These are phyloP conservation scores for Mycotypha africana DNA, from an alignment of 371 early-diverging fungal species.

Conservation along the genomic window DNA sequence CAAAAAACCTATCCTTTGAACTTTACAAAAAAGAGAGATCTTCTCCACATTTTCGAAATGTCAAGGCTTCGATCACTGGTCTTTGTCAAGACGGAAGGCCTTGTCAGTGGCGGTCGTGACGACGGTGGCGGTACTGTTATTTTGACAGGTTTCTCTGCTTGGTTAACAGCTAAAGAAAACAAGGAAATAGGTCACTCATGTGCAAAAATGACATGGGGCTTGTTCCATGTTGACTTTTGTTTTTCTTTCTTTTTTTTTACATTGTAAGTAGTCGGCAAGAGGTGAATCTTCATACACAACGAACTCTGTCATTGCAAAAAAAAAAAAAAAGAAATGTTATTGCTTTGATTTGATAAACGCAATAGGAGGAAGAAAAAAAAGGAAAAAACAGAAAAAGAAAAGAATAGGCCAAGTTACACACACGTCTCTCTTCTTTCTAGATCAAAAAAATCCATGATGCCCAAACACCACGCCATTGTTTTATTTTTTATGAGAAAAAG, in stretches of 20 bases:
- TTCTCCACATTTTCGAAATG: slow-evolving; percentile 29
- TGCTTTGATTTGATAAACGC: not conserved
- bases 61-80: too few species aligned
- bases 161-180: slow-evolving; percentile 33
- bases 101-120: too few species aligned
- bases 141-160: slow-evolving; percentile 32
- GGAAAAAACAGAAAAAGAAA: slow-evolving; percentile 1
- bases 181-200: not conserved
- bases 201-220: not conserved
- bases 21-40: slow-evolving; percentile 34
- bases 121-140: slow-evolving; percentile 16
- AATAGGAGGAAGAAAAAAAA: not conserved
- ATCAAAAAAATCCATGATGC: too few species aligned
- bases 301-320: slow-evolving; percentile 48
- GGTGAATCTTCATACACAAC: slow-evolving; percentile 72
- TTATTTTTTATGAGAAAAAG: too few species aligned
- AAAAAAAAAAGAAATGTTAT: too few species aligned
- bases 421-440: too few species aligned
- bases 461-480: too few species aligned
- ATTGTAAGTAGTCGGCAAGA: slow-evolving; percentile 61
- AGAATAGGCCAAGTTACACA: too few species aligned
- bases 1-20: too few species aligned
- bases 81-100: too few species aligned
- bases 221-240: not conserved
- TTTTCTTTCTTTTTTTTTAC: slow-evolving; percentile 23